Conservation (phyloP, 805 yeast species). For the Peterozyma toletana region DNA sequence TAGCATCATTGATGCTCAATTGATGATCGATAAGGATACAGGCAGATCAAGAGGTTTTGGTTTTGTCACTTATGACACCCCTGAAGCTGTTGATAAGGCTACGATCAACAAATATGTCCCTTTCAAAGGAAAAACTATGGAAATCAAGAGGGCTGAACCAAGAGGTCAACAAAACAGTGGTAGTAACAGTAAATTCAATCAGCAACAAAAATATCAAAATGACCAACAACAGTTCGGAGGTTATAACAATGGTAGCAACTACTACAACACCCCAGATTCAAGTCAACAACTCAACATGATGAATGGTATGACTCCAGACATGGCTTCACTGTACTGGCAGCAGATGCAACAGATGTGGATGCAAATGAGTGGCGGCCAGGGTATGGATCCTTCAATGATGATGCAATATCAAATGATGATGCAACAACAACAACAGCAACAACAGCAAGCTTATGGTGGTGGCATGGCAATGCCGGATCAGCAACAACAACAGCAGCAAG, state of each 20-base stretch:
- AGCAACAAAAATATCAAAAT: conserved; percentile 21
- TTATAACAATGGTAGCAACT: conserved; percentile 19
- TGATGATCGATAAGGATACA: conserved; percentile 95
- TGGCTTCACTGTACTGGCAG: conserved; percentile 59
- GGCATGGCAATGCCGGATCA: conserved; percentile 6
- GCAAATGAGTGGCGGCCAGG: conserved; percentile 33
- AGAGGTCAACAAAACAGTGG: conserved; percentile 48
- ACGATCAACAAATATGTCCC: conserved; percentile 75
- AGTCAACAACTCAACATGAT: conserved; percentile 22
- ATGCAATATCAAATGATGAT: conserved; percentile 11
- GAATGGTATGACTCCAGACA: conserved; percentile 38
- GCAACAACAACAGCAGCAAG: conserved; percentile 20
- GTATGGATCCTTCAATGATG: conserved; percentile 14
- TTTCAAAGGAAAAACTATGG: conserved; percentile 81
- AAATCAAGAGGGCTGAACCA: conserved; percentile 80
- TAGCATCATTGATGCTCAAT: conserved; percentile 87
- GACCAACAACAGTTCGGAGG: conserved; percentile 12
- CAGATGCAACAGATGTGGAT: conserved; percentile 53
- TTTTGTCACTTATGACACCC: conserved; percentile 90
- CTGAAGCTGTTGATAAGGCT: conserved; percentile 87
- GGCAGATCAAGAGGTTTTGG: conserved; percentile 98
- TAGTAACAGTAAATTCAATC: conserved; percentile 8
- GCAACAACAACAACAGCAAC: conserved; percentile 22
- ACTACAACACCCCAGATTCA: conserved; percentile 21
- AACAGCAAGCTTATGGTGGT: conserved; percentile 17